Evolutionary conservation across 1,284 basidiomycete species (phyloP).

Genomic region (Ceratobasidium sp.): DNA sequence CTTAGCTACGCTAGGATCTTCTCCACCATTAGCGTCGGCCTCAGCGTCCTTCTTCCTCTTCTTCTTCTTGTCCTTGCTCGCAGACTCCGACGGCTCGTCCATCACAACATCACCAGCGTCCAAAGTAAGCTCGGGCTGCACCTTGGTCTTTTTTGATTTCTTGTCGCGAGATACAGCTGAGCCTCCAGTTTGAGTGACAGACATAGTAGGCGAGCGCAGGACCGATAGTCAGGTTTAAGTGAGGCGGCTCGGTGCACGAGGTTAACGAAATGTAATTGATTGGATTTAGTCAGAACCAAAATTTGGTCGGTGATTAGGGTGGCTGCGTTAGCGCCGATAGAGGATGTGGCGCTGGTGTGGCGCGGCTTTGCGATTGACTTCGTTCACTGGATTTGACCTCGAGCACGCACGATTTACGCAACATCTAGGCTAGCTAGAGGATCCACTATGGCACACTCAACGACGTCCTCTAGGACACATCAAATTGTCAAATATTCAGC

Average conservation of each 20-base stretch:
- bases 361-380: neutral
- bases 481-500: conserved; percentile 27
- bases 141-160: conserved; percentile 41
- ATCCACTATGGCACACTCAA: conserved; percentile 18
- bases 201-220: neutral
- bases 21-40: conserved; percentile 26
- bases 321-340: neutral
- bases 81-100: conserved; percentile 23
- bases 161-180: neutral
- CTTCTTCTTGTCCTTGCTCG: conserved; percentile 52
- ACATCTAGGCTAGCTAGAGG: neutral
- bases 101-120: conserved; percentile 1
- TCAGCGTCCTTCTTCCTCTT: conserved; percentile 47
- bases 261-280: neutral
- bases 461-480: conserved; percentile 17
- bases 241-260: neutral
- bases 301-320: conserved; percentile 31
- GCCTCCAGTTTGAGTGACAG: neutral
- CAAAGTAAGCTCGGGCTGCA: neutral
- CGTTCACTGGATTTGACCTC: neutral
- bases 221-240: neutral
- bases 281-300: conserved; percentile 18
- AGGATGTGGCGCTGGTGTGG: too few species aligned
- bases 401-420: neutral
- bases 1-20: conserved; percentile 28